phyloP scores from a whole-genome alignment of 768 basidiomycete species.

The Boletus reticuloceps region DNA sequence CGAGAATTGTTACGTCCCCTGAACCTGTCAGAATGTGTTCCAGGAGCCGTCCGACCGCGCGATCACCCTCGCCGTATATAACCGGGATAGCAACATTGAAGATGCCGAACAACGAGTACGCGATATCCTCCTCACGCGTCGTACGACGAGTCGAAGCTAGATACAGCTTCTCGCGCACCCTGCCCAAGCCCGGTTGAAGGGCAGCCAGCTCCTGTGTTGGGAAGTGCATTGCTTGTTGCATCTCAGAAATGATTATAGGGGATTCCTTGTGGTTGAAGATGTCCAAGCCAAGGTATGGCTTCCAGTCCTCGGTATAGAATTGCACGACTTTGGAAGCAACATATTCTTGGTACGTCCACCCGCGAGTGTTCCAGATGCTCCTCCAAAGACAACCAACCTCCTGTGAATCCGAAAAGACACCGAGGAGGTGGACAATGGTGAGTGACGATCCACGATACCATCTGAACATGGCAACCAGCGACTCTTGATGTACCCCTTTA shows the following conservation, averaged over 20 bases:
- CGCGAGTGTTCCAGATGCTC: constrained; percentile 10
- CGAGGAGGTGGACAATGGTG: constrained; percentile 4
- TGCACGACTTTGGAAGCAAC: neutral
- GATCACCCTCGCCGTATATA: constrained; percentile 10
- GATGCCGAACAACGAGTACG: constrained; percentile 10
- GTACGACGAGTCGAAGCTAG: constrained; percentile 1
- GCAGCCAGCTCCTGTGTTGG: neutral
- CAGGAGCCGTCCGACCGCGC: constrained; percentile 5
- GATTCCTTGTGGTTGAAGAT: constrained; percentile 8
- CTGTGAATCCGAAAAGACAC: neutral
- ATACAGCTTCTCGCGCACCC: constrained; percentile 10
- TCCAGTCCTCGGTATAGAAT: constrained; percentile 14
- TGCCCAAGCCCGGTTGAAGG: neutral
- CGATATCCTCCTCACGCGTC: constrained; percentile 1
- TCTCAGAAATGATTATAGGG: neutral
- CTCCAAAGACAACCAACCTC: neutral
- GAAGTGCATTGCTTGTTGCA: neutral
- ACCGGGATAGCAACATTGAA: constrained; percentile 1
- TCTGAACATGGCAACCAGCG: constrained; percentile 10
- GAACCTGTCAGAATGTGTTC: constrained; percentile 6
- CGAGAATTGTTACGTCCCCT: neutral
- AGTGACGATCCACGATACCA: constrained; percentile 9
- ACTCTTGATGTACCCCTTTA: neutral
- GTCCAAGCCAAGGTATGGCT: neutral
- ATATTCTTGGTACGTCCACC: constrained; percentile 14